A percentile compares a stretch with the other conserved stretches of the same genome.
These are phyloP conservation scores for Zostera marina DNA, from an alignment of 116 monocot genomes.

Conservation along the genomic window DNA sequence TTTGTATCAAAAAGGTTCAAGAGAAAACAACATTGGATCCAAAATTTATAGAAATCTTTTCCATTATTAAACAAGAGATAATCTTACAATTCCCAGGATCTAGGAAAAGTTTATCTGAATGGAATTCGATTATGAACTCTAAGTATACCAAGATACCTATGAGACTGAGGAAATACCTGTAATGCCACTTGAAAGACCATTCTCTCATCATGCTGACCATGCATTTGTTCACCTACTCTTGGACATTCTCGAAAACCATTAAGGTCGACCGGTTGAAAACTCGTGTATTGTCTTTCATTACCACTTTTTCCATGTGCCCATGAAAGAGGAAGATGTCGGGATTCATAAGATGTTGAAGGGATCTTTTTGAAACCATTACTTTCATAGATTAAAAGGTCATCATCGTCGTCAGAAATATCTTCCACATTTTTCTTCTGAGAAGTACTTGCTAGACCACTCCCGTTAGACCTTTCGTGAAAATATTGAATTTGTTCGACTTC, in stretches of 20 bases:
- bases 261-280: slow-evolving; percentile 7
- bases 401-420: slow-evolving; percentile 1
- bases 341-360: not conserved
- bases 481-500: not conserved
- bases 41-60: too few species aligned
- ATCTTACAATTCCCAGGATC: too few species aligned
- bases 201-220: slow-evolving; percentile 6
- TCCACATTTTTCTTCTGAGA: not conserved
- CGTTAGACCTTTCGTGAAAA: not conserved
- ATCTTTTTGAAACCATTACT: not conserved
- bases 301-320: slow-evolving; percentile 4
- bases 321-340: slow-evolving; percentile 1
- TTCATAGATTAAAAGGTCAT: slow-evolving; percentile 1
- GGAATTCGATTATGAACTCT: not conserved
- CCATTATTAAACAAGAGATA: too few species aligned
- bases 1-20: not conserved
- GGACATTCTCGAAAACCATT: slow-evolving; percentile 4
- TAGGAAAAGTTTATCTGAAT: not conserved
- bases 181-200: slow-evolving; percentile 7
- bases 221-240: slow-evolving; percentile 4
- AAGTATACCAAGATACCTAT: slow-evolving; percentile 1
- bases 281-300: slow-evolving; percentile 1
- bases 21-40: not conserved
- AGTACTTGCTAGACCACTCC: not conserved
- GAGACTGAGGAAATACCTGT: slow-evolving; percentile 6